Conservation (phyloP, 2,329 filamentous ascomycete species). For the Neonectria magnoliae region DNA sequence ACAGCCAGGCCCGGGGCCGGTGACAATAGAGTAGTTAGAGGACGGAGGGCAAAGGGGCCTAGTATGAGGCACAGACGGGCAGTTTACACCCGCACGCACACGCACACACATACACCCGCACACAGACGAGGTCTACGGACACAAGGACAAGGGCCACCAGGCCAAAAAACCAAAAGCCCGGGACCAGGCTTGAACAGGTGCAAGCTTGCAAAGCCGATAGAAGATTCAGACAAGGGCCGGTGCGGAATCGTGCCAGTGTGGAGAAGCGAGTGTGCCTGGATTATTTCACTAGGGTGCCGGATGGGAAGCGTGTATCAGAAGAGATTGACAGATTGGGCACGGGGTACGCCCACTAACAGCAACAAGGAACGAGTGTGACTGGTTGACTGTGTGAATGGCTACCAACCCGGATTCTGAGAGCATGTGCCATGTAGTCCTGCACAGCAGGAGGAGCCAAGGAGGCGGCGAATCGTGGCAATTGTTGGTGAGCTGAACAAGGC, state of each 20-base stretch:
- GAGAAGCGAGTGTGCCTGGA: constrained; percentile 54
- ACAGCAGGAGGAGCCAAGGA: constrained; percentile 16
- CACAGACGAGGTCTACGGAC: constrained; percentile 19
- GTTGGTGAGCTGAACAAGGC: constrained; percentile 14
- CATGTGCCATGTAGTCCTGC: constrained; percentile 18
- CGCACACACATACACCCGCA: background rate
- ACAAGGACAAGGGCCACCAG: constrained; percentile 28
- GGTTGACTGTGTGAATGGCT: constrained; percentile 6
- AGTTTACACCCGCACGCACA: background rate
- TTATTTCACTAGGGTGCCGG: constrained; percentile 53
- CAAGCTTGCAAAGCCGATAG: constrained; percentile 23
- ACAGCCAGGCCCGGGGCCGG: constrained; percentile 16
- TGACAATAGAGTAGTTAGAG: constrained; percentile 11
- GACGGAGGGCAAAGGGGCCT: constrained; percentile 6
- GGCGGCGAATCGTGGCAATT: constrained; percentile 13
- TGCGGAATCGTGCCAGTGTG: constrained; percentile 47
- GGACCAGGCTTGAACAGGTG: constrained; percentile 27
- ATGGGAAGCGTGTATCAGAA: constrained; percentile 55
- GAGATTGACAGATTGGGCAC: constrained; percentile 46
- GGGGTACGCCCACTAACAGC: constrained; percentile 20
- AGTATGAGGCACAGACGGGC: constrained; percentile 14
- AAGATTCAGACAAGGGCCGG: constrained; percentile 34
- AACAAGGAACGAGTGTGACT: constrained; percentile 15
- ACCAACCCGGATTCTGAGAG: background rate
- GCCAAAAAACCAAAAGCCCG: constrained; percentile 27